Evolutionary conservation across 345 rosid species (phyloP).

Genomic region (Ceriops zippeliana): DNA sequence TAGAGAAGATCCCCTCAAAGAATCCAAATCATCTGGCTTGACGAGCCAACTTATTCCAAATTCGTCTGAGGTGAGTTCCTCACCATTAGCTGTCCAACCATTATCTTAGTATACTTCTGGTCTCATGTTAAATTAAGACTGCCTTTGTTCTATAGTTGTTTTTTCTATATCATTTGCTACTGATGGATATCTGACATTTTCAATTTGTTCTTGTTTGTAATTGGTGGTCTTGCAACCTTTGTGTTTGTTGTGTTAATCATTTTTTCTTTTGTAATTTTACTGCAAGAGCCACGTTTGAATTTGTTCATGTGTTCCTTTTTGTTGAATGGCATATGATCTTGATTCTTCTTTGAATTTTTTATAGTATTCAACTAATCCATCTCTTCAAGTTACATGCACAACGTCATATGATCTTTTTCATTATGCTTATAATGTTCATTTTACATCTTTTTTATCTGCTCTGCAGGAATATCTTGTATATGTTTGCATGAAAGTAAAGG

Average conservation of each 20-base stretch:
- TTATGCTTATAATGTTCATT: no score
- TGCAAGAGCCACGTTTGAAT: no score
- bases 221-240: not conserved
- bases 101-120: not conserved
- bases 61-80: slow-evolving; percentile 48
- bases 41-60: slow-evolving; percentile 52
- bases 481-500: no score
- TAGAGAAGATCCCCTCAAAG: slow-evolving; percentile 28
- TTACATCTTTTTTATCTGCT: no score
- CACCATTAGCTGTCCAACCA: not conserved
- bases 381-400: not conserved
- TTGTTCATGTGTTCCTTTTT: no score
- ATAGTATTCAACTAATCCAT: no score
- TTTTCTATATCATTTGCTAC: not conserved
- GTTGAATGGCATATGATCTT: not conserved
- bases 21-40: slow-evolving; percentile 34
- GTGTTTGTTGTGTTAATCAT: no score
- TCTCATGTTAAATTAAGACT: not conserved
- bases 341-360: not conserved
- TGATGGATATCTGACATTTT: not conserved
- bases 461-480: no score
- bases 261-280: not conserved
- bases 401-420: not conserved
- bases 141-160: not conserved
- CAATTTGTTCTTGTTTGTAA: no score